Evolutionary conservation across 108 stramenopile genomes (phyloP), one percentile per base, ranked within the genome.

Genomic region (Pseudonitzschia delicatissima): DNA sequence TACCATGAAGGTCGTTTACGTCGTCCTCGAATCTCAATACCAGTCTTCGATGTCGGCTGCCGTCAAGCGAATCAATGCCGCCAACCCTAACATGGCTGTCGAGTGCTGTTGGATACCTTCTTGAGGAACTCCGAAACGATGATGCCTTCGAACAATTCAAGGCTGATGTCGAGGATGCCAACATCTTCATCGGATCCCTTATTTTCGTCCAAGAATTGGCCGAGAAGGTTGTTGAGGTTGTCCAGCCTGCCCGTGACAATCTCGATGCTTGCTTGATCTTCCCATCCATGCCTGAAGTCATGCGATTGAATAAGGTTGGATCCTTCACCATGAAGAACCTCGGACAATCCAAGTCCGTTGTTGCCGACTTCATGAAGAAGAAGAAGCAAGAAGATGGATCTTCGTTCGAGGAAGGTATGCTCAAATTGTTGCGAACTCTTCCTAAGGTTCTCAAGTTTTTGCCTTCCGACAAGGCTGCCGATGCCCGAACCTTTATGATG

Each of bases 201-300:
- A 97, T 97, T 67, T 97, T 97, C 70, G 95, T 97, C 29, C 97
- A 97, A 80, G 97, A 97, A 80, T 82, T 97, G 42, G 97, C 97
- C 20, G 97, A 97, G 68, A 94, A 95, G 76, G 96, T 97, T 37
- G 77, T 85, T 31, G 92, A 96, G 55, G 96, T 97, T 26, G 93
- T 97, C 20, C 36, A 76, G 62, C 95, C 96, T 21, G 63, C 86
- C 40, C 80, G 96, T 33, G 95, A 96, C 57, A 81, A 85, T 63
- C 81, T 97, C 25, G 95, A 96, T 69, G 96, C 96, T 25, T 91
- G 92, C 18, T 73, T 97, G 7, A 78, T 97, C 29, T 97, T 97
- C 85, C 96, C 96, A 31, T 91, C 90, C 73, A 97, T 97, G 96
- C 96, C 96, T 8, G 96, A 97, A 76, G 96, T 97, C 36, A 97